Evolutionary conservation across 192 early-diverging fungal species (phyloP).

Genomic region (Chytriomyces hyalinus): DNA sequence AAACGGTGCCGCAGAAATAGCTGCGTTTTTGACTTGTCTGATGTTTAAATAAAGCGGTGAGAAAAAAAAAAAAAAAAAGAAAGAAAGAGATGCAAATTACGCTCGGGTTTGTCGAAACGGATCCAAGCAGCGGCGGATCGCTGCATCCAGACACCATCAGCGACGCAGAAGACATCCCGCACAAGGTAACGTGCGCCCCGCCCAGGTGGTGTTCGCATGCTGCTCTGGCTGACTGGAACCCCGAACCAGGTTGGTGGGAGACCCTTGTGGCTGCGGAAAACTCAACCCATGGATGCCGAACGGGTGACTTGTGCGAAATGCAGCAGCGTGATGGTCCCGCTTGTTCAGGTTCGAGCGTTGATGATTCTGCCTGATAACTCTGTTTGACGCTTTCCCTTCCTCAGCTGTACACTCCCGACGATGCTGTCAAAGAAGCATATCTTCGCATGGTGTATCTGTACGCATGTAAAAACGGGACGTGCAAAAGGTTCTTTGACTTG

Average conservation of each 20-base stretch:
- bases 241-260: conserved; percentile 12
- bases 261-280: conserved; percentile 79
- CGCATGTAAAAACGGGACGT: conserved; percentile 85
- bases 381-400: neutral
- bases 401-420: conserved; percentile 91
- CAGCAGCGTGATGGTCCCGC: conserved; percentile 72
- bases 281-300: conserved; percentile 62
- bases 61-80: neutral
- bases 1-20: too few species aligned
- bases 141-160: conserved; percentile 1
- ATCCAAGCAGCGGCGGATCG: neutral
- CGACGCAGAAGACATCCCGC: conserved; percentile 25
- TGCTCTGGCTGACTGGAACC: neutral
- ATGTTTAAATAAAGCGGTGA: too few species aligned
- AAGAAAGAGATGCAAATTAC: neutral
- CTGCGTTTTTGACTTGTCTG: too few species aligned
- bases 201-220: neutral
- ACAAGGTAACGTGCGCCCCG: conserved; percentile 10
- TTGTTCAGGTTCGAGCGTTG: conserved; percentile 75
- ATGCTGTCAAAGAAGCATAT: conserved; percentile 82
- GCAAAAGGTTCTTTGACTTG: conserved; percentile 54
- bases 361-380: conserved; percentile 5
- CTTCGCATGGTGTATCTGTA: conserved; percentile 93
- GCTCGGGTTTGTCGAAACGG: conserved; percentile 15
- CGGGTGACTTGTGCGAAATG: conserved; percentile 75